These are phyloP conservation scores for Quercus tomentella DNA, from an alignment of 331 rosid species.

Conservation along the genomic window DNA sequence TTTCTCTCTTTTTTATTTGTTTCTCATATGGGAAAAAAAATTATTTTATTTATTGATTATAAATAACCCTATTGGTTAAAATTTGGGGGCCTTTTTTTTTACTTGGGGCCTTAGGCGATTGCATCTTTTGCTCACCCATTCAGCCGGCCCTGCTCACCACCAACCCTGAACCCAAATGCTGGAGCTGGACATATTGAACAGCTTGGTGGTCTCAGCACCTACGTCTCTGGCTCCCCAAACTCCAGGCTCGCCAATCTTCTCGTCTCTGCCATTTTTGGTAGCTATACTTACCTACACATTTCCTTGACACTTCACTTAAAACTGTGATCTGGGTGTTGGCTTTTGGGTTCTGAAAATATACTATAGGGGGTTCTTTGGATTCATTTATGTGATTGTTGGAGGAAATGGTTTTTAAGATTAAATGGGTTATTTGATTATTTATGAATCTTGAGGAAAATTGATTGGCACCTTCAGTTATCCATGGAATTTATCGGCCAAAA, in stretches of 20 bases:
- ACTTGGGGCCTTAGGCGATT: too few species aligned
- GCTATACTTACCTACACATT: background rate
- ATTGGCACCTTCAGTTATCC: background rate
- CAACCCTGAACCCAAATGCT: slow-evolving; percentile 35
- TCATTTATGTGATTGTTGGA: background rate
- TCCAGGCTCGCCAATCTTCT: slow-evolving; percentile 12
- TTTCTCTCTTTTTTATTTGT: too few species aligned
- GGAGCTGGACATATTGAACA: slow-evolving; percentile 63
- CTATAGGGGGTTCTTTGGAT: background rate
- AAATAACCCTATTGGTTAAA: too few species aligned
- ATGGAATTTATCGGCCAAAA: background rate
- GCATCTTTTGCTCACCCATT: too few species aligned
- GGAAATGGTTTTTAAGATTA: background rate
- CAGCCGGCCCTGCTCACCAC: too few species aligned
- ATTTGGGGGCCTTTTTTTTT: too few species aligned
- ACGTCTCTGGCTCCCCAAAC: slow-evolving; percentile 43
- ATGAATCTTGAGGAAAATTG: background rate
- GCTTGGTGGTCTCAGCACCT: slow-evolving; percentile 36
- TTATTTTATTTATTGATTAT: too few species aligned
- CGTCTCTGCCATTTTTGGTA: slow-evolving; percentile 55
- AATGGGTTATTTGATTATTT: too few species aligned
- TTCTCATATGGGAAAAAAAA: too few species aligned
- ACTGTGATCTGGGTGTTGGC: background rate
- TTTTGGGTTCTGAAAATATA: background rate
- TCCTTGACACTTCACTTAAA: background rate